Conservation (phyloP, 371 early-diverging fungal species). For the Agmasoma carcini region DNA sequence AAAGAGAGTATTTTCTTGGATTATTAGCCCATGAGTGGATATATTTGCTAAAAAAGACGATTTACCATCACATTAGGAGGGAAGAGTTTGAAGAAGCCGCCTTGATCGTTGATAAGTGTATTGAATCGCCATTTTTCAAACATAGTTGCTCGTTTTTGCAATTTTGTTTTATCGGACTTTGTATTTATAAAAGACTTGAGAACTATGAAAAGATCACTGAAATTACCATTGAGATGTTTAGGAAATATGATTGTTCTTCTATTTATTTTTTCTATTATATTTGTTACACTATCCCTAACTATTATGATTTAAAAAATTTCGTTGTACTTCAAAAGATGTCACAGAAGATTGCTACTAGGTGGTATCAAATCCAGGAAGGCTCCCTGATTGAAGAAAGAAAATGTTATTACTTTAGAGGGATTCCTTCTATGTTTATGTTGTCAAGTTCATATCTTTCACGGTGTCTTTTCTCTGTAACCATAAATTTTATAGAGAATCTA, state of each 20-base stretch:
- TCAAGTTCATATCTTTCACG: slow-evolving; percentile 11
- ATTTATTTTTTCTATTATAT: slow-evolving; percentile 45
- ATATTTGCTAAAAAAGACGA: slow-evolving; percentile 14
- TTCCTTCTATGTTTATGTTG: neutral
- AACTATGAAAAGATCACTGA: slow-evolving; percentile 26
- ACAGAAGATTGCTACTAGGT: slow-evolving; percentile 28
- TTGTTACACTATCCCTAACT: slow-evolving; percentile 25
- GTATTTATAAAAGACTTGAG: slow-evolving; percentile 17
- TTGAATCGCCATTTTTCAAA: slow-evolving; percentile 36
- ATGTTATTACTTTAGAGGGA: neutral
- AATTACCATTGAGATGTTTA: slow-evolving; percentile 19
- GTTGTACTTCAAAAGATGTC: slow-evolving; percentile 38
- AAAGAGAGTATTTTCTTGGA: slow-evolving; percentile 24
- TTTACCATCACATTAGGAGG: neutral
- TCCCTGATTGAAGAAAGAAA: too few species aligned
- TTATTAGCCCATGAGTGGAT: slow-evolving; percentile 39
- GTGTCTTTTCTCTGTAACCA: slow-evolving; percentile 3
- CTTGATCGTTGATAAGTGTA: slow-evolving; percentile 28
- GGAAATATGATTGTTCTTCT: slow-evolving; percentile 8
- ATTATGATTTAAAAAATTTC: slow-evolving; percentile 24
- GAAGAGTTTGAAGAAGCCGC: slow-evolving; percentile 11
- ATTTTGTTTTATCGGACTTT: slow-evolving; percentile 37
- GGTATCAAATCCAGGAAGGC: neutral
- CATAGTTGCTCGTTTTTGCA: slow-evolving; percentile 11
- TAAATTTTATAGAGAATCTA: neutral